Evolutionary conservation across 1,139 yeast species (phyloP), one percentile per base, ranked within the genome.

Genomic region (Wickerhamiella pararugosa): DNA sequence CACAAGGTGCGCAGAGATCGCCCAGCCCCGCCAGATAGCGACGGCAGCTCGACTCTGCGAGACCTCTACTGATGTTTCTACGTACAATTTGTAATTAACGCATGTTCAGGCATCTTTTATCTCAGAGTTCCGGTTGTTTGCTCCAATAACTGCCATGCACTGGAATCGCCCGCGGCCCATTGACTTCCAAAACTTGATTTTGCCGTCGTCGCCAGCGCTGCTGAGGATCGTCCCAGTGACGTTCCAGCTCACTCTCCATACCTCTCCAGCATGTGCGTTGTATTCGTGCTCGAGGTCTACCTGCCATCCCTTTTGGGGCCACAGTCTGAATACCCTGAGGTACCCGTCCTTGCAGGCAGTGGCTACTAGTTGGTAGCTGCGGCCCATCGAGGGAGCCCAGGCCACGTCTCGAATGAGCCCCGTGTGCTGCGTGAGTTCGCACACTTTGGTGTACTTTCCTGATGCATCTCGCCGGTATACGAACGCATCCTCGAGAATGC

Each of bases 311-410:
- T 11, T 45, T 51, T 55, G 58, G 60, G 81, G 66, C 39, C 70
- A 68, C 3, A 86, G 69, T 59, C 80, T 82, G 66, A 79, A 87
- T 3, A 90, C 79, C 43, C 97, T 71, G 15, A 90, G 87, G 54
- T 68, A 76, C 0, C 97, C 98, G 59, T 90, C 98, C 59, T 86
- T 86, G 57, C 94, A 84, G 2, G 94, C 98, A 0, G 97, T 87
- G 1, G 98, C 98, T 37, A 90, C 70, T 41, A 86, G 64, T 54
- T 90, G 94, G 58, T 76, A 82, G 47, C 79, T 76, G 50, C 95
- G 68, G 2, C 97, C 98, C 80, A 87, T 83, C 0, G 93, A 77
- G 5, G 97, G 96, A 0, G 97, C 98, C 98, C 98, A 90, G 38
- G 92, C 73, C 6, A 90, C 86, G 32, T 90, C 82, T 51, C 97